These are phyloP conservation scores for Phytophthora cryptogea DNA, from an alignment of 352 stramenopile species.

Conservation along the genomic window DNA sequence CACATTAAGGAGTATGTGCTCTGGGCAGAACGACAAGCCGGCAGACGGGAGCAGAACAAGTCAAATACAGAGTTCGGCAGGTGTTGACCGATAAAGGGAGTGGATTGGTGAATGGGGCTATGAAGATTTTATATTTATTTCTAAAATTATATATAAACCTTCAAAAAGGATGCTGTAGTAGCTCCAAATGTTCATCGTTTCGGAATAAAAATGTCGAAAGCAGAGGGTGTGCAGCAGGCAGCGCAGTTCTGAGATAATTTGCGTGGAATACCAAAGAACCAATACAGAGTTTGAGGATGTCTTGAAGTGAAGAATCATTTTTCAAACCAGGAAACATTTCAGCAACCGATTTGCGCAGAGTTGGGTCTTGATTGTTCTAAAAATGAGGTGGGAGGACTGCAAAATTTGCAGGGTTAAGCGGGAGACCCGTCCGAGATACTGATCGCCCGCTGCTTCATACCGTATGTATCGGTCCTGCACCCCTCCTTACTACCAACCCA, in stretches of 20 bases:
- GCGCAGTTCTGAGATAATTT: not conserved
- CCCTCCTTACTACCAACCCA: conserved; percentile 7
- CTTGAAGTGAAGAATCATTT: not conserved
- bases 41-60: not conserved
- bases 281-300: conserved; percentile 8
- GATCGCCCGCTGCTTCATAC: conserved; percentile 19
- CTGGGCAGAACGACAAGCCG: not conserved
- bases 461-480: conserved; percentile 17
- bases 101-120: too few relatives aligned
- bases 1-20: not conserved
- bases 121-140: too few relatives aligned
- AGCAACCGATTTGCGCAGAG: too few relatives aligned
- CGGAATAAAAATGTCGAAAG: not conserved
- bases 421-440: conserved; percentile 17
- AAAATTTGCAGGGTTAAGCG: conserved; percentile 9
- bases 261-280: conserved; percentile 1
- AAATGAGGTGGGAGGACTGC: conserved; percentile 12
- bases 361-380: not conserved
- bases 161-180: too few relatives aligned
- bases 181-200: too few relatives aligned
- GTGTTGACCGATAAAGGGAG: not conserved
- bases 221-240: conserved; percentile 1
- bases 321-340: not conserved
- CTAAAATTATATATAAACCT: too few relatives aligned
- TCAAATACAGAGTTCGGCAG: not conserved